Base-by-base conservation (phyloP, 2,329 filamentous ascomycete species). In the Aspergillus tubingensis region DNA sequence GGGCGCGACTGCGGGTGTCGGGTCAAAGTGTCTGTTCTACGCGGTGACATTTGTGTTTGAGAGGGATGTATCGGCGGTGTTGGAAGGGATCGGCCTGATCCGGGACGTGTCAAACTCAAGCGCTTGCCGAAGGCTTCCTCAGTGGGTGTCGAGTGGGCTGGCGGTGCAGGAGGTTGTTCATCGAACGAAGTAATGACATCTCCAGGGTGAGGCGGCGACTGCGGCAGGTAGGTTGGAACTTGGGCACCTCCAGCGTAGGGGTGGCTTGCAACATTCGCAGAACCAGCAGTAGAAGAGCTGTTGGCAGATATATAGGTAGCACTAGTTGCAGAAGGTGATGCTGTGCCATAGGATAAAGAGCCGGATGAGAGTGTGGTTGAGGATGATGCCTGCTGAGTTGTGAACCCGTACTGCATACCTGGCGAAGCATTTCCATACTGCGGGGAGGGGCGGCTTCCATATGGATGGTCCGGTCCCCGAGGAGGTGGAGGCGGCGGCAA, bases 1-100 rank as follows among this genome's bases (percentile, higher is more conserved):
- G 86, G 85, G 23, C 86, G 78, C 8, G 83, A 74, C 51, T 84
- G 81, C 7, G 83, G 85, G 71, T 88, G 85, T 57, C 84, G 81
- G 21, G 80, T 82, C 7, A 83, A 68, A 0, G 84, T 85, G 63
- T 82, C 80, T 2, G 79, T 81, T 64, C 82, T 78, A 58, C 81
- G 78, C 15, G 82, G 82, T 1, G 80, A 80, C 62, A 82, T 76
- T 25, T 79, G 78, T 2, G 81, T 76, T 15, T 81, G 78, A 27
- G 76, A 77, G n/a, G 83, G 82, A 39, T 82, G 81, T 47, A 80
- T 79, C 10, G 84, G 81, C 4, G 84, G 83, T 1, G 76, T 74
- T 67, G 81, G 68, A 66, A 81, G 61, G 68, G 81, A 68, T 65
- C 78, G 72, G 13, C 73, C 74, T 21, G 76, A 68, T 11, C 71